phyloP scores from a whole-genome alignment of 345 rosid genomes.

The Acer negundo region DNA sequence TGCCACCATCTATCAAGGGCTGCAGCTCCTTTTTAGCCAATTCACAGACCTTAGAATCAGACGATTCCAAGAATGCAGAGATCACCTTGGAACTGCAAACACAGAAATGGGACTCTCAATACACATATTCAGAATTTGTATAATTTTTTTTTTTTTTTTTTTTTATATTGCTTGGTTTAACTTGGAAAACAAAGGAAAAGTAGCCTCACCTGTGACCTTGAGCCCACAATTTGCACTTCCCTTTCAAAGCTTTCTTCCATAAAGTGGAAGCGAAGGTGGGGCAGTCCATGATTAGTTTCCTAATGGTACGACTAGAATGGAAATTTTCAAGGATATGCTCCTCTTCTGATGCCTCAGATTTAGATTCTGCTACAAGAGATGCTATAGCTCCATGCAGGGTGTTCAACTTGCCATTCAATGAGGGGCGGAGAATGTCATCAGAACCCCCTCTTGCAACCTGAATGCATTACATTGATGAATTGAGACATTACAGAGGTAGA shows the following conservation, averaged over 20 bases:
- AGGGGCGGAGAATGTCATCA: conserved; percentile 61
- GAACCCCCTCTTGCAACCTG: conserved; percentile 79
- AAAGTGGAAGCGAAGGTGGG: conserved; percentile 66
- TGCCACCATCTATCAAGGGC: conserved; percentile 62
- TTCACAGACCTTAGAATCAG: conserved; percentile 45
- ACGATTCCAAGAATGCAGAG: conserved; percentile 66
- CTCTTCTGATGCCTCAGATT: conserved; percentile 51
- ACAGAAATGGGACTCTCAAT: conserved; percentile 16
- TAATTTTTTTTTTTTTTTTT: neutral
- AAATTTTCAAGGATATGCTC: conserved; percentile 81
- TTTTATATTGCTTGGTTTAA: neutral
- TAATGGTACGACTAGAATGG: conserved; percentile 79
- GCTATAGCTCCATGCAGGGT: conserved; percentile 65
- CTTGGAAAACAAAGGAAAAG: neutral
- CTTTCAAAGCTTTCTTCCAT: conserved; percentile 73
- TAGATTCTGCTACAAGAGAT: conserved; percentile 59
- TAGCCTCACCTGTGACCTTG: conserved; percentile 83
- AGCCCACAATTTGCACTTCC: conserved; percentile 66
- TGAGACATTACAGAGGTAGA: neutral
- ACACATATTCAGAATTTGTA: conserved; percentile 7
- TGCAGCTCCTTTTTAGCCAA: conserved; percentile 65
- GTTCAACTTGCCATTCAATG: conserved; percentile 56
- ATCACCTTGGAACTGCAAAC: conserved; percentile 75
- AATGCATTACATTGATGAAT: neutral
- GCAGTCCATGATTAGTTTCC: conserved; percentile 71